These are phyloP conservation scores for Arbutus unedo DNA, from an alignment of 148 eudicot species.

Conservation along the genomic window DNA sequence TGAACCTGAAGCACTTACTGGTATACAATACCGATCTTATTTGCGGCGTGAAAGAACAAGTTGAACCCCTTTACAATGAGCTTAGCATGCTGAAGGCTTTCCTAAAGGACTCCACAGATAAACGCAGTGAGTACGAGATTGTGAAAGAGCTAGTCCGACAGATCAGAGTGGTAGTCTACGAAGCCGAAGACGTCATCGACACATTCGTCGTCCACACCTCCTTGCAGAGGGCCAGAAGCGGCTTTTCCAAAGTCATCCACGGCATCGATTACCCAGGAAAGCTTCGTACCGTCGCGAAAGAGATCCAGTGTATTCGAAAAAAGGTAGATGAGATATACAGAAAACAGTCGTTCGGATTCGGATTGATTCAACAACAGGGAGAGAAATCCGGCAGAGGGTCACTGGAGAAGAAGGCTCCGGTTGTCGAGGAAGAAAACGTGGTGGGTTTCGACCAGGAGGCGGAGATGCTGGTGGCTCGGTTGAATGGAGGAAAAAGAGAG, in stretches of 20 bases:
- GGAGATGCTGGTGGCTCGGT: constrained; percentile 18
- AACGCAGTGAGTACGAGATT: constrained; percentile 18
- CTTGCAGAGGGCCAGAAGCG: constrained; percentile 21
- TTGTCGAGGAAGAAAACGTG: constrained; percentile 33
- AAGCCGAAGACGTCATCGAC: constrained; percentile 42
- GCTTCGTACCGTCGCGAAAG: constrained; percentile 19
- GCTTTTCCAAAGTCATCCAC: constrained; percentile 7
- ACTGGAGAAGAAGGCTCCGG: constrained; percentile 9
- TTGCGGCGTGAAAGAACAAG: constrained; percentile 21
- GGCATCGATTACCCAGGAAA: constrained; percentile 12
- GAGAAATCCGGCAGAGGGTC: constrained; percentile 10
- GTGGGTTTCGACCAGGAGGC: constrained; percentile 42
- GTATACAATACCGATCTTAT: constrained; percentile 26
- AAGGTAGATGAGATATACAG: constrained; percentile 25
- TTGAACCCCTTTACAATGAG: constrained; percentile 27
- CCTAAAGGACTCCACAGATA: constrained; percentile 26
- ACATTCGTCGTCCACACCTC: constrained; percentile 25
- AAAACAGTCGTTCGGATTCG: constrained; percentile 23
- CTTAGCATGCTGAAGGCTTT: constrained; percentile 30
- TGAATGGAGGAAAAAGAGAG: constrained; percentile 14
- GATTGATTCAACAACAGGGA: constrained; percentile 5
- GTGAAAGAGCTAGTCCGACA: constrained; percentile 28
- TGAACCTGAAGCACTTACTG: constrained; percentile 31
- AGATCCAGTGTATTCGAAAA: constrained; percentile 20
- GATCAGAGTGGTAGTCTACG: constrained; percentile 28